phyloP scores from a whole-genome alignment of 1,284 basidiomycete species.

The Entoloma clypeatum region DNA sequence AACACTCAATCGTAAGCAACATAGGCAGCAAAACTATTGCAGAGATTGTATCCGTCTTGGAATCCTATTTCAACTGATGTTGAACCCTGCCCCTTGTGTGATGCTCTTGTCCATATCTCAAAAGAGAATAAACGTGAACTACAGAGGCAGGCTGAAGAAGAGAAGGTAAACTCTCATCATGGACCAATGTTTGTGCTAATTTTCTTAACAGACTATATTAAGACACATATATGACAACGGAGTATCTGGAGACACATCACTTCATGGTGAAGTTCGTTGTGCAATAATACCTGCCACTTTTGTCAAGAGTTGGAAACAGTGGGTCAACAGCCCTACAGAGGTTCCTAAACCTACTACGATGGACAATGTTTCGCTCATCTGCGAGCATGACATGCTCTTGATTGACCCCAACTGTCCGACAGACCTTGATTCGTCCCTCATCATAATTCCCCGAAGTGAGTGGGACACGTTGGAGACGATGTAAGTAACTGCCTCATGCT shows the following conservation, averaged over 20 bases:
- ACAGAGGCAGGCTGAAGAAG: slow-evolving; percentile 62
- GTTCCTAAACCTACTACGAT: slow-evolving; percentile 53
- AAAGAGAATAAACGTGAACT: slow-evolving; percentile 55
- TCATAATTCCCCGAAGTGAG: slow-evolving; percentile 55
- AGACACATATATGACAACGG: slow-evolving; percentile 58
- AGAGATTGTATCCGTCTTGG: slow-evolving; percentile 62
- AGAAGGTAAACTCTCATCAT: slow-evolving; percentile 51
- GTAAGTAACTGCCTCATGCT: slow-evolving; percentile 37
- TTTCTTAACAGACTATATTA: slow-evolving; percentile 47
- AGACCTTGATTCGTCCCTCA: slow-evolving; percentile 53
- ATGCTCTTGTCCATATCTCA: slow-evolving; percentile 48
- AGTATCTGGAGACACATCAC: slow-evolving; percentile 40
- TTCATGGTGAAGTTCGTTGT: slow-evolving; percentile 45
- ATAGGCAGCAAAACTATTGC: slow-evolving; percentile 57
- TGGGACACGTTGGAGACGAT: slow-evolving; percentile 57
- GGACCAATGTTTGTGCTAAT: slow-evolving; percentile 5
- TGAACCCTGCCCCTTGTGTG: slow-evolving; percentile 59
- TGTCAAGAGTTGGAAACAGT: slow-evolving; percentile 61
- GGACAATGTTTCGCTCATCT: slow-evolving; percentile 61
- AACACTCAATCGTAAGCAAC: slow-evolving; percentile 3
- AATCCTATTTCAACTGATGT: slow-evolving; percentile 45
- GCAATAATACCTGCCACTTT: slow-evolving; percentile 61
- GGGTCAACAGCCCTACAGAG: slow-evolving; percentile 59
- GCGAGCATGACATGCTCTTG: slow-evolving; percentile 59
- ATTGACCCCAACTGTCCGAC: slow-evolving; percentile 60